A percentile compares a stretch with the other conserved stretches of the same genome.
Conservation (phyloP, 306 rosid genomes). For the Nissolia schottii region DNA sequence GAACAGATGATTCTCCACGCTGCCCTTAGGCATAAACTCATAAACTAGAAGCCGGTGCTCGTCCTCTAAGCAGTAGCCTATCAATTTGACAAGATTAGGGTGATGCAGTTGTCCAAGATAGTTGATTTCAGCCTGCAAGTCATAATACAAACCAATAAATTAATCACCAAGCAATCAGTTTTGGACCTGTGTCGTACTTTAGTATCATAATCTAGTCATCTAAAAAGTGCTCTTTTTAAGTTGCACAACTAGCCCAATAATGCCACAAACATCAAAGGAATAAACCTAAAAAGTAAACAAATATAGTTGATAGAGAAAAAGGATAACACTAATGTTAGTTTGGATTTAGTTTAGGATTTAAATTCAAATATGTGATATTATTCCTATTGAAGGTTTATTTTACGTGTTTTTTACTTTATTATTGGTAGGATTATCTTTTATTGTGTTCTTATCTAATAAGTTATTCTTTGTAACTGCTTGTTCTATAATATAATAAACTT, state of each 20-base stretch:
- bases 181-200: background rate
- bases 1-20: conserved; percentile 86
- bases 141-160: conserved; percentile 8
- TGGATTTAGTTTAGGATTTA: too few relatives aligned
- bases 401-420: too few relatives aligned
- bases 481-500: too few relatives aligned
- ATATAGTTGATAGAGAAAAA: too few relatives aligned
- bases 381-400: too few relatives aligned
- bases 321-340: too few relatives aligned
- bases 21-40: conserved; percentile 87
- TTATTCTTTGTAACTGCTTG: too few relatives aligned
- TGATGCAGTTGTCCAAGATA: conserved; percentile 78
- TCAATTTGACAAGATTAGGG: conserved; percentile 81
- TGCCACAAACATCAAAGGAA: conserved; percentile 1
- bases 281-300: background rate
- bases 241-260: background rate
- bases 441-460: too few relatives aligned
- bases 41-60: conserved; percentile 73
- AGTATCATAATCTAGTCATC: conserved; percentile 5
- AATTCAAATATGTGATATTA: too few relatives aligned
- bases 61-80: conserved; percentile 83
- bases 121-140: conserved; percentile 74
- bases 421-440: too few relatives aligned
- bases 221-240: background rate
- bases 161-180: background rate